Base-by-base conservation (phyloP, 1,284 basidiomycete genomes). In the Entoloma clypeatum region DNA sequence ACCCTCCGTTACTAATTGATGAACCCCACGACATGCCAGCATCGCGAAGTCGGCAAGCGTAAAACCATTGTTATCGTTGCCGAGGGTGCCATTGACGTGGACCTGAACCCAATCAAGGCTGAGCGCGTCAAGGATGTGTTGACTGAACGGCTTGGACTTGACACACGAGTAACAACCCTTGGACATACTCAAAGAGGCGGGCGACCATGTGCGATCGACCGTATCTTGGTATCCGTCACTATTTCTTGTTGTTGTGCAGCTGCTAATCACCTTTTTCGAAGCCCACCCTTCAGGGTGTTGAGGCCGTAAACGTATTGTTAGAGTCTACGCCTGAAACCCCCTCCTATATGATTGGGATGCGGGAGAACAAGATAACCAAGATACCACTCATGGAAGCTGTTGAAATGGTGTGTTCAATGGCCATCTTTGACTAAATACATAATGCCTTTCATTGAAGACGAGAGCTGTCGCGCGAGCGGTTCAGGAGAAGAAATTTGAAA, bases 21-120 rank as follows among this genome's bases (percentile, higher is more conserved):
- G 44, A 21, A 39, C 22, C 14, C 22, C 32, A 33, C 37, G 32
- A 8, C 5, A 6, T 40, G 22, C 24, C 53, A 95, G 88, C 94
- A 98, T 64, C 86, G 95, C 48, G 74, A 80, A 49, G 69, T 89
- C 23, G 95, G 96, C 28, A 99, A 99, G 69, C 83, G 95, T 56
- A 98, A 96, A 71, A 96, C 92, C 1, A 96, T 99, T 53, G 92
- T 99, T 47, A 96, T 99, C 51, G 85, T 99, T 26, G 95, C 96
- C 2, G 95, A 99, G 60, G 96, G 95, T 18, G 95, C 95, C 8
- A 81, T 89, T 43, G 95, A 98, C 62, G 69, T 74, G 40, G 74
- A 91, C 51, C 76, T 98, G 37, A 83, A 96, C 34, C 92, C 91
- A 14, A 98, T 99, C 64, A 85, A 77, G 40, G 80, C 92, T 4